Evolutionary conservation across 108 stramenopile species (phyloP), one percentile per base, ranked within the genome.

Genomic region (Bacterosira constricta): DNA sequence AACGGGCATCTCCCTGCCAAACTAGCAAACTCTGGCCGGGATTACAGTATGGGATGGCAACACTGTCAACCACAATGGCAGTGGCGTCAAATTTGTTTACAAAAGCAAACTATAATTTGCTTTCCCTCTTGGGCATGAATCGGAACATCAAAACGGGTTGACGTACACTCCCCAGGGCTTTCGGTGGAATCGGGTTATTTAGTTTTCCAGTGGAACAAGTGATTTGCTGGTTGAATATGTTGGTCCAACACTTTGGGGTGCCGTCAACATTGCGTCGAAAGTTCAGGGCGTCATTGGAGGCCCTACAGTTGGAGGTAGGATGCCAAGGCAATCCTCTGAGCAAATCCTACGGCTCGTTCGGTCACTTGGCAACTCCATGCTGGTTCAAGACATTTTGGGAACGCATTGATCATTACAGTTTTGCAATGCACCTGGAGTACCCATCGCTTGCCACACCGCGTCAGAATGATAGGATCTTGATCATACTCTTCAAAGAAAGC

Each of bases 51-150:
- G 51, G 51, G 7, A 21, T 52, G 5, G 23, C 26, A 6, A 52
- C 51, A 52, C 51, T 52, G 27, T 21, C 26, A 2, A 52, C 27
- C 13, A n/a, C 32, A 3, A 18, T 51, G 2, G 29, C 17, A 23
- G 51, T 45, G 27, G 34, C 12, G 1, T 36, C 6, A 18, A n/a
- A 0, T 18, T 13, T 35, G 12, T 45, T 35, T 0, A 30, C 4
- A 21, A 17, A 11, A 21, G 20, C 21, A 7, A 11, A 34, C 17
- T 51, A 30, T 18, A 9, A 36, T 10, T 20, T 65, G 0, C 36
- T 65, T 1, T 31, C 64, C 35, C 20, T 65, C 9, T 49, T 65
- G 7, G 49, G 64, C 0, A 11, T 65, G 4, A 52, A 65, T 15
- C 18, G 49, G 32, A 65, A 65, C 17, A 34, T 65, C 6, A 18